Conservation (phyloP, 1,284 basidiomycete genomes). For the Apiotrichum laibachii region DNA sequence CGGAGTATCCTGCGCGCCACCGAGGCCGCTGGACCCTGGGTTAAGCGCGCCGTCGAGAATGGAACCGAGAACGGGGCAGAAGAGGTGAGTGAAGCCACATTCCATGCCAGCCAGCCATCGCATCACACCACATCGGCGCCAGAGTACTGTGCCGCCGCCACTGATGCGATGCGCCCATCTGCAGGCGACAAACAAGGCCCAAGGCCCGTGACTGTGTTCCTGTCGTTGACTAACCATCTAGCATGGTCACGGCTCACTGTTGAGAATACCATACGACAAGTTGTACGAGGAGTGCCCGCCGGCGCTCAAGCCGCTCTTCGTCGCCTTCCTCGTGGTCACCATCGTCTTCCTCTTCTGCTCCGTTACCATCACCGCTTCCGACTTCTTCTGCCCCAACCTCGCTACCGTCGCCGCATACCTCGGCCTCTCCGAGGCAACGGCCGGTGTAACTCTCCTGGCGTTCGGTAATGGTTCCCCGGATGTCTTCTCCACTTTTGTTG, state of each 20-base stretch:
- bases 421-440: slow-evolving; percentile 82
- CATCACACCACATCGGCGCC: not conserved
- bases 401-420: slow-evolving; percentile 77
- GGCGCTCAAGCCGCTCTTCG: slow-evolving; percentile 31
- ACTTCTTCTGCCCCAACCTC: slow-evolving; percentile 94
- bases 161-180: too few relatives aligned
- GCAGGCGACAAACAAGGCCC: too few relatives aligned
- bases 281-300: slow-evolving; percentile 7
- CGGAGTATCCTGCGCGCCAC: not conserved
- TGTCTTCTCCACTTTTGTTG: slow-evolving; percentile 90
- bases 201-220: too few relatives aligned
- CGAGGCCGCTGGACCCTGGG: not conserved
- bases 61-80: not conserved
- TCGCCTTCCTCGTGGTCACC: slow-evolving; percentile 34
- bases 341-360: slow-evolving; percentile 61
- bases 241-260: slow-evolving; percentile 10
- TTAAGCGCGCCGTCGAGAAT: not conserved
- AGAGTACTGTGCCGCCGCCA: not conserved
- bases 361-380: slow-evolving; percentile 85
- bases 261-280: slow-evolving; percentile 17
- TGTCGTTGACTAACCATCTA: not conserved
- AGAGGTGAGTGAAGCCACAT: not conserved
- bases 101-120: too few relatives aligned
- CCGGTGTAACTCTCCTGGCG: slow-evolving; percentile 88
- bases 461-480: slow-evolving; percentile 93